These are phyloP conservation scores for Collybia sordida DNA, from an alignment of 768 basidiomycete species.

Conservation along the genomic window DNA sequence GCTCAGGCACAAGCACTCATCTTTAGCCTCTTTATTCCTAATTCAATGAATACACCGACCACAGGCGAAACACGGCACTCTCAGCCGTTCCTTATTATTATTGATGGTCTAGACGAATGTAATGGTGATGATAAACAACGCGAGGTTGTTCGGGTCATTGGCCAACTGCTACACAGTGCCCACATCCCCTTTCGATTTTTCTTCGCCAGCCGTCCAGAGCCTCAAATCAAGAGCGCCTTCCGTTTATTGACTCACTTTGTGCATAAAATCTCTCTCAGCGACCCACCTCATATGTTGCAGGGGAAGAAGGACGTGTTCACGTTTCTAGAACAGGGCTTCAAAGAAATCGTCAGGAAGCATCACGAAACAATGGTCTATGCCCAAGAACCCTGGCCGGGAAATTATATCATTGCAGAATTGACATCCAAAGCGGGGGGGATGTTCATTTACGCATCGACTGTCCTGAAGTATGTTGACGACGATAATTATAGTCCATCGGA, in stretches of 20 bases:
- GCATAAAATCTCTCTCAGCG: background rate
- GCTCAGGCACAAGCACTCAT: slow-evolving; percentile 1
- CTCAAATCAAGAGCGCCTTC: background rate
- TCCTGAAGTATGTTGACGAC: background rate
- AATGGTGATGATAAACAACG: background rate
- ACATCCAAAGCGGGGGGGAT: background rate
- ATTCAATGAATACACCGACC: too few species aligned
- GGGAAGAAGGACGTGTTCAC: background rate
- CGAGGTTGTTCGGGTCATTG: background rate
- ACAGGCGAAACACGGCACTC: background rate
- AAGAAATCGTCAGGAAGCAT: background rate
- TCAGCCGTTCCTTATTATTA: background rate
- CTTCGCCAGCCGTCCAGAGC: background rate
- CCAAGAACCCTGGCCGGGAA: background rate
- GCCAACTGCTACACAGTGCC: background rate
- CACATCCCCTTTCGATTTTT: background rate
- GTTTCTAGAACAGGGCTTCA: background rate
- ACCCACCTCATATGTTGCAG: background rate
- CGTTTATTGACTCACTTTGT: background rate
- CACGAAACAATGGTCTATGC: background rate
- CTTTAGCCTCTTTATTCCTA: background rate
- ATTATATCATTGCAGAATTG: background rate
- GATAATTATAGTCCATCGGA: background rate
- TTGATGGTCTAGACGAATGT: background rate
- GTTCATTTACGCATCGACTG: background rate